Conservation (phyloP, 1,284 basidiomycete species). For the Irpex sp. region DNA sequence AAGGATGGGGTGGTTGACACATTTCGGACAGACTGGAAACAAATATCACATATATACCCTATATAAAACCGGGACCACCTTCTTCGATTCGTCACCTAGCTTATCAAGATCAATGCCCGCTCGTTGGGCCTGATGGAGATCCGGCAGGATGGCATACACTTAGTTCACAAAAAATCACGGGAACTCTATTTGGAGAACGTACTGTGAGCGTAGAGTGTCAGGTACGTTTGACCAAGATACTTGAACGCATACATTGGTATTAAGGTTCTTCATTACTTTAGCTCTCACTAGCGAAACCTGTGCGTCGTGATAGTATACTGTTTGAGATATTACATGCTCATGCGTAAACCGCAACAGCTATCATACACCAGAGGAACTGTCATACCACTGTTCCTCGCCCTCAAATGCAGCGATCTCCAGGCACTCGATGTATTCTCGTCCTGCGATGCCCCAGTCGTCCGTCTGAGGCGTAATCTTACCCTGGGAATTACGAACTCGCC, state of each 20-base stretch:
- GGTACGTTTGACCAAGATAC: conserved; percentile 11
- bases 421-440: conserved; percentile 22
- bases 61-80: conserved; percentile 37
- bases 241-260: background rate
- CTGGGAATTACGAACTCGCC: conserved; percentile 8
- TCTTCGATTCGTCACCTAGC: conserved; percentile 43
- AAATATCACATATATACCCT: conserved; percentile 37
- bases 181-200: conserved; percentile 36
- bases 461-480: conserved; percentile 20
- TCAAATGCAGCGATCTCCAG: conserved; percentile 22
- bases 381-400: conserved; percentile 20
- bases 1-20: background rate
- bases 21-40: conserved; percentile 15
- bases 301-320: conserved; percentile 6
- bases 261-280: conserved; percentile 3
- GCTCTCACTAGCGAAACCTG: conserved; percentile 24
- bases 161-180: conserved; percentile 34
- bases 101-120: conserved; percentile 38
- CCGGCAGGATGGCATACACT: conserved; percentile 34
- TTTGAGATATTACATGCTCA: background rate
- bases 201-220: conserved; percentile 25
- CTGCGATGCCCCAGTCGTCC: conserved; percentile 19
- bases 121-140: conserved; percentile 44
- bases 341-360: conserved; percentile 11
- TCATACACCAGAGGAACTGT: conserved; percentile 24